Evolutionary conservation across 176 grass and related monocot species (phyloP).

Genomic region (Pontederia crassipes): DNA sequence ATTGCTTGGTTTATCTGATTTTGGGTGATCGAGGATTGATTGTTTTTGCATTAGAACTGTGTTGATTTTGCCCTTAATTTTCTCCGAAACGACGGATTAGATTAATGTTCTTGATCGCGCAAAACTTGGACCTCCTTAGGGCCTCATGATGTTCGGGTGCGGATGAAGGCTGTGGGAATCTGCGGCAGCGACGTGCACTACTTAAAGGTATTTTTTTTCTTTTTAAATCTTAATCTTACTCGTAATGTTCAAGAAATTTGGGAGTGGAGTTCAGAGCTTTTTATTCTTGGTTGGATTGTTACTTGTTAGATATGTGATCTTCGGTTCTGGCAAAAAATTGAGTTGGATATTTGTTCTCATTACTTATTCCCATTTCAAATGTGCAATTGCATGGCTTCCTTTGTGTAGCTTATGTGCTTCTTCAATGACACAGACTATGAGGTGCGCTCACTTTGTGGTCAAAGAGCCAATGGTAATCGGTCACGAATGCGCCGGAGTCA

Average conservation of each 20-base stretch:
- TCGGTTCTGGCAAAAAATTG: no score
- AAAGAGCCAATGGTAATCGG: slow-evolving; percentile 95
- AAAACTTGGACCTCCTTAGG: slow-evolving; percentile 30
- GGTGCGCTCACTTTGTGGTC: slow-evolving; percentile 73
- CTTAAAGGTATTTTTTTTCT: no score
- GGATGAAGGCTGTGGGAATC: slow-evolving; percentile 94
- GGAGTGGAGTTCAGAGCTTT: no score
- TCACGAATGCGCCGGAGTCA: slow-evolving; percentile 78
- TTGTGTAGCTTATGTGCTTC: background rate
- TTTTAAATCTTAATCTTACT: no score
- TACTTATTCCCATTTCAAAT: no score
- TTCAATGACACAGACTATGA: slow-evolving; percentile 76
- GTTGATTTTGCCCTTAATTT: no score
- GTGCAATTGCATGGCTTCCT: no score
- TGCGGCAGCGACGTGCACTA: slow-evolving; percentile 96
- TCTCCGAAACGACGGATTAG: no score
- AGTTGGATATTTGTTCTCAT: no score
- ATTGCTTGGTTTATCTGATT: no score
- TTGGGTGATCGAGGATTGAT: background rate
- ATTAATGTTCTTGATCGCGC: background rate
- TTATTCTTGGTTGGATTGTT: no score
- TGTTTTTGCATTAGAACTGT: background rate
- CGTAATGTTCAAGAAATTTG: no score
- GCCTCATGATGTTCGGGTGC: slow-evolving; percentile 56
- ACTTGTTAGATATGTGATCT: background rate